Conservation (phyloP, 108 stramenopile genomes). For the Cyclostephanos tholiformis region DNA sequence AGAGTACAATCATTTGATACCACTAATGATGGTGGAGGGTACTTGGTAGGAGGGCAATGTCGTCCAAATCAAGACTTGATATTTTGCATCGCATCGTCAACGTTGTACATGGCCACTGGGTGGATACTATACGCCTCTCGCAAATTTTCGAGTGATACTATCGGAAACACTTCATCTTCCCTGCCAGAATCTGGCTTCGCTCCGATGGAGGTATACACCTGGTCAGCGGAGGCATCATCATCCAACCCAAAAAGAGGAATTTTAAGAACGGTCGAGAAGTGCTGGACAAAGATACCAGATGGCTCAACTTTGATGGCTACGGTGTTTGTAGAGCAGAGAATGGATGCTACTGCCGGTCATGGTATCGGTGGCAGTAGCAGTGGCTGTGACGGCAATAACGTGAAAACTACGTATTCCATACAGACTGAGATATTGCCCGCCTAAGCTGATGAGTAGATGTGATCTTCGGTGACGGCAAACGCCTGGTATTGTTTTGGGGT, state of each 20-base stretch:
- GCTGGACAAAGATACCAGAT: slow-evolving; percentile 33
- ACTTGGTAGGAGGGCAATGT: slow-evolving; percentile 31
- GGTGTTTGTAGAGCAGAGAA: slow-evolving; percentile 30
- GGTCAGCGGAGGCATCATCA: slow-evolving; percentile 23
- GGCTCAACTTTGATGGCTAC: slow-evolving; percentile 39
- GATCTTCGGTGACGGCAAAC: no score
- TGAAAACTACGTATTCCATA: slow-evolving; percentile 28
- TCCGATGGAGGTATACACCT: slow-evolving; percentile 34
- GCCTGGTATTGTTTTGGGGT: not conserved
- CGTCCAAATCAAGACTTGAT: slow-evolving; percentile 37
- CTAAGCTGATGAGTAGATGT: not conserved
- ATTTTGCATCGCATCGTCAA: slow-evolving; percentile 34
- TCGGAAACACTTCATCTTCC: not conserved
- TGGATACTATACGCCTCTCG: slow-evolving; percentile 22
- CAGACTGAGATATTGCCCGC: slow-evolving; percentile 38
- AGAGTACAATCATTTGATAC: slow-evolving; percentile 8
- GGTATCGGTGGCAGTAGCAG: not conserved
- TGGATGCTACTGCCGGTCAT: not conserved
- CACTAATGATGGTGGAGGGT: slow-evolving; percentile 22
- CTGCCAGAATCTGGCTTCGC: slow-evolving; percentile 5
- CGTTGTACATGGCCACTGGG: slow-evolving; percentile 36
- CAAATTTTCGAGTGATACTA: slow-evolving; percentile 12
- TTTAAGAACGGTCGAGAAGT: slow-evolving; percentile 37
- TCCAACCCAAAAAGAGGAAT: slow-evolving; percentile 16
- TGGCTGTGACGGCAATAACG: not conserved